These are phyloP conservation scores for Aspergillus homomorphus DNA, from an alignment of 495 filamentous ascomycete genomes.

Conservation along the genomic window DNA sequence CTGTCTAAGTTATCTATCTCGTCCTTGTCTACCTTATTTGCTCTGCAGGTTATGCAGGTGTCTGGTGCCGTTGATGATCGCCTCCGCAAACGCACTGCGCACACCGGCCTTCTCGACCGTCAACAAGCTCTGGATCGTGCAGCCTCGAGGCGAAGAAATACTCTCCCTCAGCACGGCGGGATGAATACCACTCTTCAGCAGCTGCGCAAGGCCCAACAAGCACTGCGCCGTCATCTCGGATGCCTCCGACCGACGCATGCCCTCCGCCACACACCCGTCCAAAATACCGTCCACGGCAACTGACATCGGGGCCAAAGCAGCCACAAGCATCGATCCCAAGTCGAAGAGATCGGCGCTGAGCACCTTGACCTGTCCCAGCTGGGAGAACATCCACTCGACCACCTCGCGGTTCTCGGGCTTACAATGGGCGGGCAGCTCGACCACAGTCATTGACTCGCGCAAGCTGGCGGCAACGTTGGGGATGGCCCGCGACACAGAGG, in stretches of 20 bases:
- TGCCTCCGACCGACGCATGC: conserved; percentile 33
- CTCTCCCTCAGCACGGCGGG: conserved; percentile 34
- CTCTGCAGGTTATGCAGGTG: conserved; percentile 7
- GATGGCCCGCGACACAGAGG: conserved; percentile 32
- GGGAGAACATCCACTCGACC: conserved; percentile 23
- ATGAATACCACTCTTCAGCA: conserved; percentile 32
- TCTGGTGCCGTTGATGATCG: conserved; percentile 18
- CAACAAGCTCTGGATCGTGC: conserved; percentile 35
- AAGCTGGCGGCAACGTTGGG: conserved; percentile 37
- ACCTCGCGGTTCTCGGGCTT: conserved; percentile 15
- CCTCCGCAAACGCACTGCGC: conserved; percentile 22
- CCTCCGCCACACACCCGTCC: conserved; percentile 40
- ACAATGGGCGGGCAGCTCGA: conserved; percentile 21
- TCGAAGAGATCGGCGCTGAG: conserved; percentile 28
- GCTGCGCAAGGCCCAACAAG: conserved; percentile 30
- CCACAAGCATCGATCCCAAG: conserved; percentile 30
- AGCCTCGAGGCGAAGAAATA: conserved; percentile 37
- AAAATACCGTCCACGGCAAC: conserved; percentile 37
- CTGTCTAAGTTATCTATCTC: not conserved
- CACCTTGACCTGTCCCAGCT: conserved; percentile 34
- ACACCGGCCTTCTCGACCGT: conserved; percentile 33
- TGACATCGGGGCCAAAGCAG: conserved; percentile 32
- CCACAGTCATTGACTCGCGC: conserved; percentile 34
- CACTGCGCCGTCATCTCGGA: conserved; percentile 33
- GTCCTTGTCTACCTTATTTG: not conserved